Evolutionary conservation across 306 rosid species (phyloP).

Genomic region (Malus sylvestris): DNA sequence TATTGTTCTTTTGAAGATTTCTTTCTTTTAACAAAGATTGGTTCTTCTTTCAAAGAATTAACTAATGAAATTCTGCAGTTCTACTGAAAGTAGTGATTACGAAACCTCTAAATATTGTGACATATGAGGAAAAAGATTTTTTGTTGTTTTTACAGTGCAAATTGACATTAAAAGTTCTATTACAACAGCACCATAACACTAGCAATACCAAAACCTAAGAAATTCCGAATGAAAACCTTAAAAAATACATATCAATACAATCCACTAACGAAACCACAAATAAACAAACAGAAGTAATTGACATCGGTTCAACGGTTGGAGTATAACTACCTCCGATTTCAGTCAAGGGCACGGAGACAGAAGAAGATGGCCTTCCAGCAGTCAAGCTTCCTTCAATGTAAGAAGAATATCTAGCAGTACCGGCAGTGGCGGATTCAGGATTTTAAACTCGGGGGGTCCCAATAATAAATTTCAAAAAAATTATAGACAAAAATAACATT

Average conservation of each 20-base stretch:
- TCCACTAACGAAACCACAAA: background rate
- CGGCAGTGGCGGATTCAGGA: too few relatives aligned
- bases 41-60: background rate
- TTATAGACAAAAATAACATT: too few relatives aligned
- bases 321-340: constrained; percentile 51
- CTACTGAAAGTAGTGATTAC: background rate
- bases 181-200: background rate
- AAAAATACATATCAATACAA: background rate
- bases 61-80: background rate
- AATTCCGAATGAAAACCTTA: background rate
- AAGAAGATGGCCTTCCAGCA: constrained; percentile 41
- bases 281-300: background rate
- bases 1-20: background rate
- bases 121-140: background rate
- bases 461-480: too few relatives aligned
- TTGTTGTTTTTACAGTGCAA: background rate
- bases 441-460: too few relatives aligned
- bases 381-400: constrained; percentile 42
- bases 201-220: background rate
- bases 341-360: constrained; percentile 37
- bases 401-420: constrained; percentile 20
- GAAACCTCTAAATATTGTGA: background rate
- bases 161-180: background rate
- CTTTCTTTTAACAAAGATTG: background rate
- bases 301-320: background rate